Conservation (phyloP, 495 filamentous ascomycete species). For the Amphirosellinia nigrospora region DNA sequence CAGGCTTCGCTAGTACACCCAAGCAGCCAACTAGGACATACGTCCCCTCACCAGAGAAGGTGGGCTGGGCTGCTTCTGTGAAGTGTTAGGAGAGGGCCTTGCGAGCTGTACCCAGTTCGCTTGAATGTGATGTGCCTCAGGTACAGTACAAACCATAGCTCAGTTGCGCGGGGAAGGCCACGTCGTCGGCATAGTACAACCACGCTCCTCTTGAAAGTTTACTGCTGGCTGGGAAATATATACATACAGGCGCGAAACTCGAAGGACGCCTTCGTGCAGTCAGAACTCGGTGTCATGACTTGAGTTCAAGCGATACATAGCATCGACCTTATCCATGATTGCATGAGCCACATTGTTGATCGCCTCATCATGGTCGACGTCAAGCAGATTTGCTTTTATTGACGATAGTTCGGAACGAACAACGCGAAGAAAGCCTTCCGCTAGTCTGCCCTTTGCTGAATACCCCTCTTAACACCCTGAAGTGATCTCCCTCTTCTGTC, state of each 20-base stretch:
- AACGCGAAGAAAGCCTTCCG: constrained; percentile 30
- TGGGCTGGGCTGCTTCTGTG: neutral
- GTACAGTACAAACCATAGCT: neutral
- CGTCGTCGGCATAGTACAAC: neutral
- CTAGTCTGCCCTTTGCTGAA: constrained; percentile 16
- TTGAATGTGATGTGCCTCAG: neutral
- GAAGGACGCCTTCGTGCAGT: constrained; percentile 32
- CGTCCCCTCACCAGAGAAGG: constrained; percentile 35
- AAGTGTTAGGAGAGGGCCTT: neutral
- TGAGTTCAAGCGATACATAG: constrained; percentile 23
- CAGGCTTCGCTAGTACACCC: constrained; percentile 60
- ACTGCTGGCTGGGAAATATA: neutral
- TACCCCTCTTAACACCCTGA: constrained; percentile 3
- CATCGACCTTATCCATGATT: constrained; percentile 22
- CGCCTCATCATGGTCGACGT: constrained; percentile 27
- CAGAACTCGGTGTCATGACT: constrained; percentile 35
- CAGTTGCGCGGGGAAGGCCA: neutral
- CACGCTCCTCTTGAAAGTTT: neutral
- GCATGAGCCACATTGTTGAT: constrained; percentile 6
- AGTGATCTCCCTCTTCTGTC: constrained; percentile 1
- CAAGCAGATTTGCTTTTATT: constrained; percentile 25
- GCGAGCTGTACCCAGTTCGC: neutral
- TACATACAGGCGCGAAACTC: constrained; percentile 25
- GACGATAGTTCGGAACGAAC: constrained; percentile 31
- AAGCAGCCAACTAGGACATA: constrained; percentile 63